Conservation (phyloP, 1,284 basidiomycete species). For the Neotropicomus parvogracilis region DNA sequence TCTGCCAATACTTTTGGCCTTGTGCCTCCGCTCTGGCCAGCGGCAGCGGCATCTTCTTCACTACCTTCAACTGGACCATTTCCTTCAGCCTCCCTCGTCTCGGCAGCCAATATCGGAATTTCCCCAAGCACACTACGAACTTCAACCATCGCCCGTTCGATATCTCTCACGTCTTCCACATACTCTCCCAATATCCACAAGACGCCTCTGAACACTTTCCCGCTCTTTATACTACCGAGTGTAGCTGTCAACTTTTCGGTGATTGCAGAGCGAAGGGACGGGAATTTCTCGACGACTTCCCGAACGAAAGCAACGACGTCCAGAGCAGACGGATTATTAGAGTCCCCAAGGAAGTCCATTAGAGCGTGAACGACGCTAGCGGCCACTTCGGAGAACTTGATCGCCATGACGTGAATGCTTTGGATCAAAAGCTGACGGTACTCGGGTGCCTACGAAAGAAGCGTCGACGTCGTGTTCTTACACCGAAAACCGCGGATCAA, state of each 20-base stretch:
- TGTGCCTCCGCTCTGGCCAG: constrained; percentile 36
- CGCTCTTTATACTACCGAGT: constrained; percentile 89
- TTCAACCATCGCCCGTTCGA: constrained; percentile 75
- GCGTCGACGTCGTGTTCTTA: not conserved
- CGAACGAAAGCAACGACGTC: constrained; percentile 96
- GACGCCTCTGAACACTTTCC: constrained; percentile 95
- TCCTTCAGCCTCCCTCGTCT: constrained; percentile 74
- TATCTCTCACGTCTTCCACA: constrained; percentile 61
- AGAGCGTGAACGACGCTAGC: constrained; percentile 94
- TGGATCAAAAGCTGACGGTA: constrained; percentile 97
- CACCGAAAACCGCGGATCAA: not conserved
- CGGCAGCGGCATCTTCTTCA: constrained; percentile 40
- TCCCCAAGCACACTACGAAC: constrained; percentile 90
- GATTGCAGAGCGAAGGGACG: constrained; percentile 79
- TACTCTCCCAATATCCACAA: constrained; percentile 99
- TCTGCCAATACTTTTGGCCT: constrained; percentile 83
- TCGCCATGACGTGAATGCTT: constrained; percentile 94
- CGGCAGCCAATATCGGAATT: constrained; percentile 91
- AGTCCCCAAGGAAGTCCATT: constrained; percentile 98
- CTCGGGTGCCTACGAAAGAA: constrained; percentile 69
- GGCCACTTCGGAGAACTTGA: constrained; percentile 98
- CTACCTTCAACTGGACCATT: constrained; percentile 39
- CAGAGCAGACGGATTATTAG: constrained; percentile 91
- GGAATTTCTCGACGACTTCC: constrained; percentile 99
- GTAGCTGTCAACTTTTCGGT: constrained; percentile 85